These are phyloP conservation scores for Geotrichum ghanense DNA, from an alignment of 805 yeast genomes.

Conservation along the genomic window DNA sequence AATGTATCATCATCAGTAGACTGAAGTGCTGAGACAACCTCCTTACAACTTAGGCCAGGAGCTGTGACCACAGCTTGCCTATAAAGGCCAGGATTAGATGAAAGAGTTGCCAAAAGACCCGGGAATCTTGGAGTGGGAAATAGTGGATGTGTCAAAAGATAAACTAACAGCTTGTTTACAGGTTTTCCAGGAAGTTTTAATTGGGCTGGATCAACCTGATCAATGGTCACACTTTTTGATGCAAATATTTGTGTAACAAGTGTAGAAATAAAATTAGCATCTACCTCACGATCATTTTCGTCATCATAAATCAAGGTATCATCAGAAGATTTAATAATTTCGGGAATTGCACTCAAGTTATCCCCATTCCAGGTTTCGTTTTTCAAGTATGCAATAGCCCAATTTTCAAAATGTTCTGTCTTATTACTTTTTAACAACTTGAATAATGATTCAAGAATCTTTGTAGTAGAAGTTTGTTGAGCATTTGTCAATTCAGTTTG, in stretches of 20 bases:
- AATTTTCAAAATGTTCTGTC: slow-evolving; percentile 16
- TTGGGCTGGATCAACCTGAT: background rate
- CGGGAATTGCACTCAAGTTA: background rate
- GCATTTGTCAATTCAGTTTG: slow-evolving; percentile 12
- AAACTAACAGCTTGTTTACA: slow-evolving; percentile 46
- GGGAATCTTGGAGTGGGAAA: slow-evolving; percentile 53
- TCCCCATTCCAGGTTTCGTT: slow-evolving; percentile 16
- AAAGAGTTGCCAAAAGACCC: slow-evolving; percentile 43
- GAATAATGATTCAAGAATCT: slow-evolving; percentile 13
- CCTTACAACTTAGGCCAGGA: slow-evolving; percentile 52
- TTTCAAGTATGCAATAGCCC: slow-evolving; percentile 12
- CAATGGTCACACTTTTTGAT: slow-evolving; percentile 6
- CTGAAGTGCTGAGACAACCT: slow-evolving; percentile 46
- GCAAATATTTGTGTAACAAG: slow-evolving; percentile 22
- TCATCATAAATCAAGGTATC: slow-evolving; percentile 13
- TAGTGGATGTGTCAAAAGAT: slow-evolving; percentile 76
- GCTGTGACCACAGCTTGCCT: slow-evolving; percentile 79
- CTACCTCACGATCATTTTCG: slow-evolving; percentile 16
- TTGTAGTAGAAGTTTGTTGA: slow-evolving; percentile 7
- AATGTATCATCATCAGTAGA: slow-evolving; percentile 46
- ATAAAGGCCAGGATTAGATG: slow-evolving; percentile 49
- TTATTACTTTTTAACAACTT: slow-evolving; percentile 20
- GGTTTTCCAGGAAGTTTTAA: slow-evolving; percentile 23
- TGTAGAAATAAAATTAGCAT: slow-evolving; percentile 13
- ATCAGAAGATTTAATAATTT: background rate